Percentiles rank a stretch among this genome's conserved stretches.
Conservation (phyloP, 495 filamentous ascomycete species). For the Bombardia bombarda region DNA sequence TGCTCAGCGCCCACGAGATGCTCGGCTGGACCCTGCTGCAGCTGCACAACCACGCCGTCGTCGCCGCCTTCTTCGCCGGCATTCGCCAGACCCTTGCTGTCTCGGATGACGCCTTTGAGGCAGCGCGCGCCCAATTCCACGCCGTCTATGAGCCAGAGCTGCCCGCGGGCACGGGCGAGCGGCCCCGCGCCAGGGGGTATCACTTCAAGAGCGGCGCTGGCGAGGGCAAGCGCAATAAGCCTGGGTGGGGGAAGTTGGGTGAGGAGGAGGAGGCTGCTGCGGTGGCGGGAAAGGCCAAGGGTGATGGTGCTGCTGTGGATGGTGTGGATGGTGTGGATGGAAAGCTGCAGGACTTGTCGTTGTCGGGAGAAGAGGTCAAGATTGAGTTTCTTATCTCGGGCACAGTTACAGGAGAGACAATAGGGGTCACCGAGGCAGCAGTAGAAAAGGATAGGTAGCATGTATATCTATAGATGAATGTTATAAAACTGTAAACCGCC, state of each 20-base stretch:
- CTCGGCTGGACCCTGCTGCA: conserved; percentile 89
- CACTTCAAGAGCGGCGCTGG: conserved; percentile 66
- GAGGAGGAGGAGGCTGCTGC: conserved; percentile 12
- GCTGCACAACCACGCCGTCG: conserved; percentile 72
- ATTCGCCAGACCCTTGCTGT: conserved; percentile 45
- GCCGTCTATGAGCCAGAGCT: conserved; percentile 56
- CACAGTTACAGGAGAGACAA: too few species aligned
- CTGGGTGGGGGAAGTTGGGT: conserved; percentile 47
- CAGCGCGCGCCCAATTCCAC: conserved; percentile 48
- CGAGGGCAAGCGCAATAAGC: conserved; percentile 58
- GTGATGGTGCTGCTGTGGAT: background rate
- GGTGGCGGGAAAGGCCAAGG: conserved; percentile 20
- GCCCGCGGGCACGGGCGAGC: conserved; percentile 64
- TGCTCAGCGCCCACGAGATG: conserved; percentile 88
- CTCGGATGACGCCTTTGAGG: conserved; percentile 52
- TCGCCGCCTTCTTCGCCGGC: conserved; percentile 64
- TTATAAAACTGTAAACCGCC: too few species aligned
- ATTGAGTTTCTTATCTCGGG: too few species aligned
- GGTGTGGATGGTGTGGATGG: background rate
- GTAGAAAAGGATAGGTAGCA: too few species aligned
- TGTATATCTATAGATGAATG: too few species aligned
- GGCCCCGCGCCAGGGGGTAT: conserved; percentile 80
- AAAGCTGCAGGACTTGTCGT: background rate
- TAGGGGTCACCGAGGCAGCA: too few species aligned
- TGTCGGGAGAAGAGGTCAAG: too few species aligned